phyloP scores from a whole-genome alignment of 257 asterid species.

The Ilex aquifolium region DNA sequence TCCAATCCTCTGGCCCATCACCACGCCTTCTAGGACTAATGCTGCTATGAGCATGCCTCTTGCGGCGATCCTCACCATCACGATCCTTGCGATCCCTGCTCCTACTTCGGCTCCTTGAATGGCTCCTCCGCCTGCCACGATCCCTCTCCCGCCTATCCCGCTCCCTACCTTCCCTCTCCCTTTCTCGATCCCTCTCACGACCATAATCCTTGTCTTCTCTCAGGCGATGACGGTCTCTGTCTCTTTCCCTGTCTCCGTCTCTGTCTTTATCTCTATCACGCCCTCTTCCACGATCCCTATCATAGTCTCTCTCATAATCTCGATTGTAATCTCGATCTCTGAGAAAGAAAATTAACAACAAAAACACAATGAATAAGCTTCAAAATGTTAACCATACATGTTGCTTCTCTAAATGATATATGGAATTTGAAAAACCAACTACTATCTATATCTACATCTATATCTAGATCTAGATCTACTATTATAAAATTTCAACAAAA shows the following conservation, averaged over 20 bases:
- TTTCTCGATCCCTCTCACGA: slow-evolving; percentile 54
- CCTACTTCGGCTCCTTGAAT: slow-evolving; percentile 82
- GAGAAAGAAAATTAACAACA: slow-evolving; percentile 2
- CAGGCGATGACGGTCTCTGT: slow-evolving; percentile 59
- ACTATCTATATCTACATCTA: too few relatives aligned
- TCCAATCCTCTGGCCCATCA: slow-evolving; percentile 29
- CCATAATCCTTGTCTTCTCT: slow-evolving; percentile 76
- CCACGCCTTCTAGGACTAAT: slow-evolving; percentile 64
- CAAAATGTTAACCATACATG: not conserved
- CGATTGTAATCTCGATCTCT: slow-evolving; percentile 63
- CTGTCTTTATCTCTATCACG: slow-evolving; percentile 35
- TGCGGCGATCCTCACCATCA: slow-evolving; percentile 69
- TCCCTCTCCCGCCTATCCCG: slow-evolving; percentile 74
- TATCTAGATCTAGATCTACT: too few relatives aligned
- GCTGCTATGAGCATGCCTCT: slow-evolving; percentile 52
- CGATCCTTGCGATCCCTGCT: slow-evolving; percentile 70
- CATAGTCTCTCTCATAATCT: slow-evolving; percentile 39
- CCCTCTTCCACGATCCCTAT: slow-evolving; percentile 44
- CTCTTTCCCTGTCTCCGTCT: slow-evolving; percentile 41
- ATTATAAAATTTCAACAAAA: too few relatives aligned
- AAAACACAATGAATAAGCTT: not conserved
- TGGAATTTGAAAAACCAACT: too few relatives aligned
- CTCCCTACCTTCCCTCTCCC: slow-evolving; percentile 59
- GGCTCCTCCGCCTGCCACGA: slow-evolving; percentile 66
- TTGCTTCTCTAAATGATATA: too few relatives aligned